Evolutionary conservation across 768 basidiomycete genomes (phyloP).

Genomic region (Hygrocybe coccinea): DNA sequence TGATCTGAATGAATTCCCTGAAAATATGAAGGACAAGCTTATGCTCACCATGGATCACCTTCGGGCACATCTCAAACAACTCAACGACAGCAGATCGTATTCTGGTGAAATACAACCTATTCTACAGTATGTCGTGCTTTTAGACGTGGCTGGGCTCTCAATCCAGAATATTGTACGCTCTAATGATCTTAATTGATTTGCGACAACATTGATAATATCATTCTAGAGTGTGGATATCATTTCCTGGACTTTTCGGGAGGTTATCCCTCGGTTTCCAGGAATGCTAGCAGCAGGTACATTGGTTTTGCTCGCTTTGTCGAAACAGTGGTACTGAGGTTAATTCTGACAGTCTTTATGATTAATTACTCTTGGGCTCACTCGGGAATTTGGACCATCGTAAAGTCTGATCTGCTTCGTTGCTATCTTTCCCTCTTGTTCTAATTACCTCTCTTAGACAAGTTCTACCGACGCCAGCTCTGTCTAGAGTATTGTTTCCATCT

Average conservation of each 20-base stretch:
- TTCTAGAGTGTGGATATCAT: conserved; percentile 55
- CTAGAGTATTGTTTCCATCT: conserved; percentile 64
- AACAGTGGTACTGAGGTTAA: neutral
- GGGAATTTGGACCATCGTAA: conserved; percentile 60
- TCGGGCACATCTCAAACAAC: conserved; percentile 47
- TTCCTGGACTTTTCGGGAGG: conserved; percentile 60
- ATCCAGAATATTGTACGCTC: conserved; percentile 52
- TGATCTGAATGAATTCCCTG: conserved; percentile 36
- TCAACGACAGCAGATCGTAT: conserved; percentile 36
- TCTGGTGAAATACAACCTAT: conserved; percentile 32
- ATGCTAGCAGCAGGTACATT: conserved; percentile 66
- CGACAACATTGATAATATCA: conserved; percentile 9
- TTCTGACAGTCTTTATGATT: conserved; percentile 54
- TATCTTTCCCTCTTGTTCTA: conserved; percentile 4
- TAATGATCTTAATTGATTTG: conserved; percentile 6
- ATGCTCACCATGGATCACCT: conserved; percentile 53
- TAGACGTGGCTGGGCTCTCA: conserved; percentile 58
- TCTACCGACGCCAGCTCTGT: conserved; percentile 54
- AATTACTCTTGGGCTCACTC: conserved; percentile 75
- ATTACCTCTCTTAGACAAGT: conserved; percentile 42
- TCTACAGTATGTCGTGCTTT: conserved; percentile 61
- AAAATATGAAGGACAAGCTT: conserved; percentile 39
- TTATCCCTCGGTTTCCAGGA: conserved; percentile 68
- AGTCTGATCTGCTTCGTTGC: conserved; percentile 39
- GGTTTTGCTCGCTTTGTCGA: conserved; percentile 1